These are phyloP conservation scores for Mrakia frigida DNA, from an alignment of 768 basidiomycete species.

Conservation along the genomic window DNA sequence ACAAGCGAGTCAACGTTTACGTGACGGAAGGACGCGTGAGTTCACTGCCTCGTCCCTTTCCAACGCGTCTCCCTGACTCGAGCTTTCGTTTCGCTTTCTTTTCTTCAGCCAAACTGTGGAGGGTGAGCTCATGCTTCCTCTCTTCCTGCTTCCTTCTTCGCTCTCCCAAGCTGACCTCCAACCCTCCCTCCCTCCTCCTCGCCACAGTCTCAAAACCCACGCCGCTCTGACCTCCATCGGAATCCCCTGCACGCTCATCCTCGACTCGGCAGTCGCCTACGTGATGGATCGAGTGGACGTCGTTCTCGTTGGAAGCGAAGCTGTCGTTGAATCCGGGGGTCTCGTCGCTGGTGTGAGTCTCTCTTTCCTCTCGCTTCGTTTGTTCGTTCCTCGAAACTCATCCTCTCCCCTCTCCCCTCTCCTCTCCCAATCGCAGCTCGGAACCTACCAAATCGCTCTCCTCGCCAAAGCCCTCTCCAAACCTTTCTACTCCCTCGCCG, in stretches of 20 bases:
- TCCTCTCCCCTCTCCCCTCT: neutral
- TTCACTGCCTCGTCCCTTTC: neutral
- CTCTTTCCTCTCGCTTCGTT: neutral
- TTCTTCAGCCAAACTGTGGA: conserved; percentile 52
- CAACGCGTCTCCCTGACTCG: conserved; percentile 56
- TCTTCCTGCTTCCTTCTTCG: conserved; percentile 22
- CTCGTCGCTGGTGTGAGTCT: conserved; percentile 54
- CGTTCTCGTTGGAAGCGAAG: conserved; percentile 93
- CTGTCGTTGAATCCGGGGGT: conserved; percentile 94
- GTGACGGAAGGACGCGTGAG: conserved; percentile 55
- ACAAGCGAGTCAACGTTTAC: conserved; percentile 92
- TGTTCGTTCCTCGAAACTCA: neutral
- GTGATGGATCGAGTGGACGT: conserved; percentile 95
- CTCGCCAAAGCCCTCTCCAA: conserved; percentile 91
- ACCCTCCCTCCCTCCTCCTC: neutral
- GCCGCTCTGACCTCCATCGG: conserved; percentile 79
- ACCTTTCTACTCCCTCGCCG: conserved; percentile 88
- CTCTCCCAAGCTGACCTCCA: neutral
- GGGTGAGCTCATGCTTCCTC: conserved; percentile 41
- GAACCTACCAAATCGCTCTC: conserved; percentile 93
- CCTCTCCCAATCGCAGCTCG: conserved; percentile 49
- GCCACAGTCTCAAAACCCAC: conserved; percentile 79
- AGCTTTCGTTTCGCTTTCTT: conserved; percentile 63
- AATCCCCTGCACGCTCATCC: conserved; percentile 86
- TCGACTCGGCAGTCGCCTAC: conserved; percentile 95